These are phyloP conservation scores for Cystoisospora suis DNA, from an alignment of 169 alveolate genomes.

Conservation along the genomic window DNA sequence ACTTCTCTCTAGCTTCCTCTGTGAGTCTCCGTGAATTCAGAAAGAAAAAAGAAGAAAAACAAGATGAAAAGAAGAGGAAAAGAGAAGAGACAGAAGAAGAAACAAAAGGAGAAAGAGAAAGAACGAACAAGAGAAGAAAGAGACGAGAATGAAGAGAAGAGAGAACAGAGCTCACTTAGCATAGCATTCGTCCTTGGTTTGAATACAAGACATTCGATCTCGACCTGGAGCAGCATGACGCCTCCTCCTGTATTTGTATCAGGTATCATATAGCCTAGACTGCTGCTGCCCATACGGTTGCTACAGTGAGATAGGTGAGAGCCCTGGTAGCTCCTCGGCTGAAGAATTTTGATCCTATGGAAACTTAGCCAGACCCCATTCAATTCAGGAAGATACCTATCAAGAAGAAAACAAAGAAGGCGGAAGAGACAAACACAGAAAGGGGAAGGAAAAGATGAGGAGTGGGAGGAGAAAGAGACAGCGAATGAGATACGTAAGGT, in stretches of 20 bases:
- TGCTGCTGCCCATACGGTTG: neutral
- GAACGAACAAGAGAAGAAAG: no score
- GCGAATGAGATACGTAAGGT: neutral
- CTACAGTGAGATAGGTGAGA: no score
- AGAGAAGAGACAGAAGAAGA: no score
- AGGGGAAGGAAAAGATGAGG: neutral
- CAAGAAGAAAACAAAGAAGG: neutral
- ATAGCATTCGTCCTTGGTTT: conserved; percentile 11
- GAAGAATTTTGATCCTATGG: neutral
- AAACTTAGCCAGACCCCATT: conserved; percentile 24
- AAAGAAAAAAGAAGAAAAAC: no score
- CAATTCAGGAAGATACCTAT: conserved; percentile 26
- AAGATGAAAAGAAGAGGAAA: no score
- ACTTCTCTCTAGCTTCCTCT: no score
- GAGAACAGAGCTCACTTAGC: neutral
- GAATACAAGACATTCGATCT: conserved; percentile 16
- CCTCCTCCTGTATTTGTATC: conserved; percentile 22
- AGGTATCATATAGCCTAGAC: conserved; percentile 21
- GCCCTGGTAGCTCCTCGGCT: neutral
- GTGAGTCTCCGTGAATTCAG: no score
- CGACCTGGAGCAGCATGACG: conserved; percentile 11
- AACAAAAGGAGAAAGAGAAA: no score
- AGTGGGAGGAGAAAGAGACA: neutral
- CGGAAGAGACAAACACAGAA: neutral
- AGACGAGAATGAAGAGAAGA: no score